Percentiles rank a stretch among this genome's conserved stretches.
Evolutionary conservation across 371 early-diverging fungal species (phyloP).

Genomic region (Haplosporangium sp.): DNA sequence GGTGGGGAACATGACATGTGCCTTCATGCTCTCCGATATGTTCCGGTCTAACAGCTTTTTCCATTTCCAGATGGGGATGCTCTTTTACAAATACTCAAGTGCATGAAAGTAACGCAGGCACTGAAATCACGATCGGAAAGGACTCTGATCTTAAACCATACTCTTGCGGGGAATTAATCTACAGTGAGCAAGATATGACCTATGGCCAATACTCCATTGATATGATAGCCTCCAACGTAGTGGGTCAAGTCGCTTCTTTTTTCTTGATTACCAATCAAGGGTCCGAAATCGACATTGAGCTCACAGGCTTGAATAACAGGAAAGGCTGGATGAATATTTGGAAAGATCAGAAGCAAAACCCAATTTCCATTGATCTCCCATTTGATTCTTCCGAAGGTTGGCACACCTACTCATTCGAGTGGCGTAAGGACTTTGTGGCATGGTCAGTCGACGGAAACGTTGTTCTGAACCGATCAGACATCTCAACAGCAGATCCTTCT

Average conservation of each 20-base stretch:
- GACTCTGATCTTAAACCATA: constrained; percentile 45
- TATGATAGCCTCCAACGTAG: constrained; percentile 46
- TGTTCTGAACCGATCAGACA: constrained; percentile 38
- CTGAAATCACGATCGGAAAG: constrained; percentile 41
- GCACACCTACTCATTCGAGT: constrained; percentile 48
- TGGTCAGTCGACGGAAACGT: constrained; percentile 47
- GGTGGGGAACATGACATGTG: constrained; percentile 1
- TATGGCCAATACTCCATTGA: constrained; percentile 49
- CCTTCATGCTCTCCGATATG: too few relatives aligned
- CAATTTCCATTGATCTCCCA: constrained; percentile 37
- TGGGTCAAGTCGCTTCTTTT: constrained; percentile 50
- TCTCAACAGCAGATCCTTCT: constrained; percentile 25
- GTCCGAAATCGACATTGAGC: constrained; percentile 51
- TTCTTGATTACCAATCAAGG: constrained; percentile 47
- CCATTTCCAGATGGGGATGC: constrained; percentile 35
- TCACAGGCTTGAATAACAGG: constrained; percentile 40
- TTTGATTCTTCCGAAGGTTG: constrained; percentile 42
- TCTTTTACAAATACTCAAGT: constrained; percentile 35
- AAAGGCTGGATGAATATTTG: constrained; percentile 50
- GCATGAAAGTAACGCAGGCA: constrained; percentile 21
- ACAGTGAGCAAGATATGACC: constrained; percentile 20
- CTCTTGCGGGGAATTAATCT: constrained; percentile 47
- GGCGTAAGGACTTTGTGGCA: constrained; percentile 36
- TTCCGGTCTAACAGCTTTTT: too few relatives aligned
- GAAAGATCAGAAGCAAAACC: constrained; percentile 42